phyloP scores from a whole-genome alignment of 805 yeast genomes.

The Saturnispora bothae region DNA sequence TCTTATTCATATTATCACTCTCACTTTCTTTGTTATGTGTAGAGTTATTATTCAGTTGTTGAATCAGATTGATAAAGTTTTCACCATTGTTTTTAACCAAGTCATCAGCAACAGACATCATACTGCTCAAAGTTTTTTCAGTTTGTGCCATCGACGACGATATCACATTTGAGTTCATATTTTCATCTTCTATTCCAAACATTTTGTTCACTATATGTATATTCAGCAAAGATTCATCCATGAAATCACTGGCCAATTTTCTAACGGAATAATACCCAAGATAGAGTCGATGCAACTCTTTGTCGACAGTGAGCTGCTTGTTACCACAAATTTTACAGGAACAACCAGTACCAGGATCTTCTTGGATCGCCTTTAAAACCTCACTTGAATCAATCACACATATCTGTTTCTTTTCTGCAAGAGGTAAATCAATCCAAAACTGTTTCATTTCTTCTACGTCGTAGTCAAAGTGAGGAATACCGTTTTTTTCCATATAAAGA shows the following conservation, averaged over 20 bases:
- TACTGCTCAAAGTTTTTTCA: constrained; percentile 3
- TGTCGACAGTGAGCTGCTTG: constrained; percentile 59
- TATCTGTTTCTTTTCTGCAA: constrained; percentile 50
- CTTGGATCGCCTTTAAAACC: constrained; percentile 53
- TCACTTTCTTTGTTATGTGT: constrained; percentile 17
- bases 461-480: constrained; percentile 31
- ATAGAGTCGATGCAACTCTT: constrained; percentile 65
- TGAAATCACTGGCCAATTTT: constrained; percentile 25
- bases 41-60: constrained; percentile 43
- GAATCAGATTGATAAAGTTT: constrained; percentile 71
- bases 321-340: constrained; percentile 72
- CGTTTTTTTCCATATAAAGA: constrained; percentile 17
- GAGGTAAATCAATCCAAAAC: constrained; percentile 58
- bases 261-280: constrained; percentile 49
- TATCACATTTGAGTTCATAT: background rate
- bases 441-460: constrained; percentile 41
- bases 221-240: constrained; percentile 29
- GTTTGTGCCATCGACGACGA: background rate
- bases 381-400: constrained; percentile 60
- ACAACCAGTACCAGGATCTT: constrained; percentile 49
- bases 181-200: constrained; percentile 14
- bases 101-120: constrained; percentile 61
- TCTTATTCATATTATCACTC: background rate
- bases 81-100: constrained; percentile 68
- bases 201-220: constrained; percentile 19